Evolutionary conservation across 2,329 filamentous ascomycete species (phyloP).

Genomic region (Scytalidium sp.): DNA sequence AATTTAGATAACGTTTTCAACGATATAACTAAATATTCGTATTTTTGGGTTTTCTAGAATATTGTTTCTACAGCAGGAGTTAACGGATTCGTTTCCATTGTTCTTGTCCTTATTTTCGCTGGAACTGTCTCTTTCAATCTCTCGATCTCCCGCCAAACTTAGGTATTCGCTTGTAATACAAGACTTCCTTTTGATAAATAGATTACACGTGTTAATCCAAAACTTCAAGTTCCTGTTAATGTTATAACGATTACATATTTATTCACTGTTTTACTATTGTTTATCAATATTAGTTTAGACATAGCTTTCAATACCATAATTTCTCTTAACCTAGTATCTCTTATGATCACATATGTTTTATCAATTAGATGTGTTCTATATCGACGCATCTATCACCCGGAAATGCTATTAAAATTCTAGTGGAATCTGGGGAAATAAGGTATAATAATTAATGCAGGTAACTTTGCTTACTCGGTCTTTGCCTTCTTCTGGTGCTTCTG

Average conservation of each 20-base stretch:
- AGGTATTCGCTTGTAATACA: constrained; percentile 41
- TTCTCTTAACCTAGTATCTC: constrained; percentile 44
- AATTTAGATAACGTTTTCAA: constrained; percentile 32
- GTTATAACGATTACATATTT: constrained; percentile 20
- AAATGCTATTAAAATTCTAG: constrained; percentile 36
- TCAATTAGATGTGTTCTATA: constrained; percentile 41
- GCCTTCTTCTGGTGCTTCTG: constrained; percentile 48
- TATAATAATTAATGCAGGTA: constrained; percentile 37
- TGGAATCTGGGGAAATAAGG: constrained; percentile 41
- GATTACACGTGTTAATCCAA: constrained; percentile 34
- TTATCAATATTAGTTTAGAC: constrained; percentile 47
- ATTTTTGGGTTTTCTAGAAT: constrained; percentile 50
- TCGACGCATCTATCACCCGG: constrained; percentile 32
- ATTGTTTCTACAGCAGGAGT: constrained; percentile 38
- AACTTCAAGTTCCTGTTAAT: constrained; percentile 37
- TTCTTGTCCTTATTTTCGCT: constrained; percentile 37
- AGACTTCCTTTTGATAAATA: constrained; percentile 37
- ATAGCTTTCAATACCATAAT: constrained; percentile 51
- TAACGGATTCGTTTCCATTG: constrained; percentile 15
- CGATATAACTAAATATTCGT: constrained; percentile 41
- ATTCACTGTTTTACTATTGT: constrained; percentile 13
- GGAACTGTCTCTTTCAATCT: constrained; percentile 33
- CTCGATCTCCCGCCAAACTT: constrained; percentile 34
- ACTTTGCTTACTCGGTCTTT: constrained; percentile 39
- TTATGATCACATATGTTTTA: constrained; percentile 50